Evolutionary conservation across 208 protist genomes (phyloP).

Genomic region (Leishmania tarentolae): DNA sequence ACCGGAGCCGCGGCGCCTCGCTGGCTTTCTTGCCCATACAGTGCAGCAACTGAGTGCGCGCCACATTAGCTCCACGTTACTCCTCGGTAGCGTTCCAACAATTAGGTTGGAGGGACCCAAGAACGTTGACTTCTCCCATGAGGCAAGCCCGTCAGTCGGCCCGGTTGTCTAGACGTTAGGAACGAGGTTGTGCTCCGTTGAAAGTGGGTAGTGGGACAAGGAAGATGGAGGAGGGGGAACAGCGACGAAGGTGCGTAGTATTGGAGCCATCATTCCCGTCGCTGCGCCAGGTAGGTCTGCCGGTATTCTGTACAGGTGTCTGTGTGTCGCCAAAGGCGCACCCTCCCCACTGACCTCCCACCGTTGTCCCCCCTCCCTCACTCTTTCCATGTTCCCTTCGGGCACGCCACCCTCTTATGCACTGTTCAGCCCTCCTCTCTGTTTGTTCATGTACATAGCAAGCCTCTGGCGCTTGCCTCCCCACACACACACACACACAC

Average conservation of each 20-base stretch:
- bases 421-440: not conserved
- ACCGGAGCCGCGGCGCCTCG: constrained; percentile 63
- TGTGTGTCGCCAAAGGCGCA: not conserved
- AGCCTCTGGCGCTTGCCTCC: not conserved
- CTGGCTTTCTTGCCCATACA: constrained; percentile 63
- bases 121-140: constrained; percentile 47
- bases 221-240: not conserved
- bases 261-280: not conserved
- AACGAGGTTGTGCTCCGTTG: not conserved
- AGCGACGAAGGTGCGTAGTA: not conserved
- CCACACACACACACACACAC: not conserved
- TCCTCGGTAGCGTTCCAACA: constrained; percentile 53
- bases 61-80: constrained; percentile 61
- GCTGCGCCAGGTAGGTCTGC: not conserved
- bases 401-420: not conserved
- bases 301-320: not conserved
- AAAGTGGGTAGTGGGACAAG: not conserved
- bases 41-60: constrained; percentile 58
- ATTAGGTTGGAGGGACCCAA: constrained; percentile 55
- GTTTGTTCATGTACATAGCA: not conserved
- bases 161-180: not conserved
- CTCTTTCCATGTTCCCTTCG: not conserved
- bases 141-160: not conserved
- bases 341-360: not conserved
- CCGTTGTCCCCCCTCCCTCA: too few relatives aligned